Evolutionary conservation across 2,329 filamentous ascomycete species (phyloP).

Genomic region (Diaporthe capsici): DNA sequence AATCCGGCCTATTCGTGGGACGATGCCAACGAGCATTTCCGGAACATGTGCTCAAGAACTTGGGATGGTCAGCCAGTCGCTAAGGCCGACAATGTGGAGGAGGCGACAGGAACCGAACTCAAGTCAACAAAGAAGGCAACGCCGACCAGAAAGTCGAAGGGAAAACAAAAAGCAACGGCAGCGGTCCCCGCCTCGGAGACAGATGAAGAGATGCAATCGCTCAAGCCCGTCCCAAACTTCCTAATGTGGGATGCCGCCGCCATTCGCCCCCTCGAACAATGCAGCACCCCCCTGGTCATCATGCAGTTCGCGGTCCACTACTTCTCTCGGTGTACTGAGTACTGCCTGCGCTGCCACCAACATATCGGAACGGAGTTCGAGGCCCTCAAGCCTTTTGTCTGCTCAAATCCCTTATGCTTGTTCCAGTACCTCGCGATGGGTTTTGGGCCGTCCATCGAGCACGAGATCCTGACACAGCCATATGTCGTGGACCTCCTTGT

Average conservation of each 20-base stretch:
- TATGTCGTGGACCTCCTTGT: conserved; percentile 88
- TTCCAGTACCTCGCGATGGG: conserved; percentile 92
- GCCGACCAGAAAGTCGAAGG: not conserved
- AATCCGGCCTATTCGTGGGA: conserved; percentile 67
- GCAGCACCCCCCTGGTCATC: conserved; percentile 68
- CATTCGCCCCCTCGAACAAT: conserved; percentile 41
- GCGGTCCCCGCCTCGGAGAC: not conserved
- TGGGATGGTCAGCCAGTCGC: not conserved
- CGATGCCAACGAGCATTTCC: conserved; percentile 67
- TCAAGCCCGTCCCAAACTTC: conserved; percentile 7
- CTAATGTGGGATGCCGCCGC: conserved; percentile 27
- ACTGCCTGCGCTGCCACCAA: conserved; percentile 87
- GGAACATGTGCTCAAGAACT: conserved; percentile 37
- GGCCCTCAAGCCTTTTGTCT: conserved; percentile 84
- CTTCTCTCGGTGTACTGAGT: conserved; percentile 85
- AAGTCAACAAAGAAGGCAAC: not conserved
- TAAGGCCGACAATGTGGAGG: conserved; percentile 3
- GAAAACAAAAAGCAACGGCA: not conserved
- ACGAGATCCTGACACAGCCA: conserved; percentile 84
- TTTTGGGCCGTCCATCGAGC: conserved; percentile 86
- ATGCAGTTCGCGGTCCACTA: conserved; percentile 86
- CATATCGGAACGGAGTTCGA: conserved; percentile 75
- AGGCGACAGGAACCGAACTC: conserved; percentile 26
- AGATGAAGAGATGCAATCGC: conserved; percentile 31
- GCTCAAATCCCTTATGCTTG: conserved; percentile 80